Percentiles rank a stretch among this genome's conserved stretches.
These are phyloP conservation scores for Saccharomycopsis hybrid DNA, from an alignment of 1,139 yeast genomes.

Conservation along the genomic window DNA sequence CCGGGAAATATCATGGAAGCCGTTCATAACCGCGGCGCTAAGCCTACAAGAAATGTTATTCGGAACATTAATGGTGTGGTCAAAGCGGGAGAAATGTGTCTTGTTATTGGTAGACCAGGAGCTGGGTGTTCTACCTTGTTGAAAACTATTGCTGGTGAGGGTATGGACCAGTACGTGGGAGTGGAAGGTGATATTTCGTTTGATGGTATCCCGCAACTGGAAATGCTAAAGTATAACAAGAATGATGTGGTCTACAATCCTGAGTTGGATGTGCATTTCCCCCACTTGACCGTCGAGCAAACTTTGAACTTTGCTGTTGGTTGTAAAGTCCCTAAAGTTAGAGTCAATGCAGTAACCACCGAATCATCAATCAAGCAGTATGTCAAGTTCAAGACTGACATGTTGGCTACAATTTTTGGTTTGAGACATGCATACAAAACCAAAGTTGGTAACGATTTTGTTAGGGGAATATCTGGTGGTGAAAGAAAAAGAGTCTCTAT, in stretches of 20 bases:
- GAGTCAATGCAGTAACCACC: slow-evolving; percentile 26
- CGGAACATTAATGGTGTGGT: slow-evolving; percentile 37
- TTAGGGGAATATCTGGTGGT: slow-evolving; percentile 42
- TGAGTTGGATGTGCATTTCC: slow-evolving; percentile 45
- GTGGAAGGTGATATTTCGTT: slow-evolving; percentile 29
- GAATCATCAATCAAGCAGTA: slow-evolving; percentile 32
- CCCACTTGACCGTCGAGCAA: slow-evolving; percentile 42
- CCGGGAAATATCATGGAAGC: slow-evolving; percentile 24
- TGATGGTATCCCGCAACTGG: slow-evolving; percentile 39
- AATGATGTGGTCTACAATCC: slow-evolving; percentile 52
- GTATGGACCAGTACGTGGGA: slow-evolving; percentile 27
- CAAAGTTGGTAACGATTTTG: slow-evolving; percentile 38
- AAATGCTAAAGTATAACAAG: slow-evolving; percentile 41
- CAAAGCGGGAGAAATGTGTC: slow-evolving; percentile 44
- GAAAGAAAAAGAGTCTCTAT: slow-evolving; percentile 41
- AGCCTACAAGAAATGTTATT: slow-evolving; percentile 19
- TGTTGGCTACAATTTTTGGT: slow-evolving; percentile 37
- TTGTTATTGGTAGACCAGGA: slow-evolving; percentile 52
- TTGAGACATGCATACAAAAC: slow-evolving; percentile 36
- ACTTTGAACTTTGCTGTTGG: slow-evolving; percentile 35
- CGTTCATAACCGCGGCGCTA: slow-evolving; percentile 4
- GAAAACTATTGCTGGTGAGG: slow-evolving; percentile 46
- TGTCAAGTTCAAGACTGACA: slow-evolving; percentile 31
- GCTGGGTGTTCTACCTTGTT: slow-evolving; percentile 50
- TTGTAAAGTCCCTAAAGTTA: slow-evolving; percentile 30